phyloP scores from a whole-genome alignment of 2,329 filamentous ascomycete genomes.

The Nigrospora sphaerica region DNA sequence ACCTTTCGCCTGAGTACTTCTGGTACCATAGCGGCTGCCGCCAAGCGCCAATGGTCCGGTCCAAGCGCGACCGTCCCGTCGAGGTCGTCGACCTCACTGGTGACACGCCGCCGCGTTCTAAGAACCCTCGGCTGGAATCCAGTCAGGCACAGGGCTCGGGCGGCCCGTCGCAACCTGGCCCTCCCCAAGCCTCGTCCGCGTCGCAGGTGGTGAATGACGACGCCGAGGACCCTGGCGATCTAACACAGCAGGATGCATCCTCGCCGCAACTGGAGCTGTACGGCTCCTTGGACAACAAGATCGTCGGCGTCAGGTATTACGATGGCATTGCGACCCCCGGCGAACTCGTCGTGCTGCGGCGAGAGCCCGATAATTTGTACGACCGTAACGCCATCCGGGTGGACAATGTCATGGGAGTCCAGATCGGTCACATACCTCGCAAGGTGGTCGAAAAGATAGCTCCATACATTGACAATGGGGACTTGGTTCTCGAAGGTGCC shows the following conservation, averaged over 20 bases:
- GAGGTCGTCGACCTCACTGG: no score
- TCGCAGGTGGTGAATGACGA: slow-evolving; percentile 16
- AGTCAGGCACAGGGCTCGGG: no score
- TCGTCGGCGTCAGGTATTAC: slow-evolving; percentile 50
- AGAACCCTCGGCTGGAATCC: no score
- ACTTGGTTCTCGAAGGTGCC: slow-evolving; percentile 60
- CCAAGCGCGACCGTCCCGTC: no score
- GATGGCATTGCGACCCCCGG: slow-evolving; percentile 48
- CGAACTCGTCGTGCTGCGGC: slow-evolving; percentile 49
- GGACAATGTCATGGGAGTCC: slow-evolving; percentile 64
- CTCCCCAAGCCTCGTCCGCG: slow-evolving; percentile 3
- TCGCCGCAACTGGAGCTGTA: slow-evolving; percentile 37
- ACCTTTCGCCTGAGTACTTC: no score
- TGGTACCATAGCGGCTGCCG: no score
- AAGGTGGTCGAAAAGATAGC: slow-evolving; percentile 64
- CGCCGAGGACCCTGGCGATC: slow-evolving; percentile 32
- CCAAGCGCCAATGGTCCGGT: no score
- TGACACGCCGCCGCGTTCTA: no score
- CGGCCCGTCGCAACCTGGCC: no score
- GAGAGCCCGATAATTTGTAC: slow-evolving; percentile 59
- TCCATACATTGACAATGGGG: slow-evolving; percentile 58
- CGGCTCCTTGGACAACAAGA: slow-evolving; percentile 42
- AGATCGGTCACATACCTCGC: slow-evolving; percentile 74
- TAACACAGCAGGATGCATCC: slow-evolving; percentile 32
- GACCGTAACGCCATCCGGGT: slow-evolving; percentile 73